Evolutionary conservation across 345 rosid species (phyloP).

Genomic region (Hibiscus syriacus): DNA sequence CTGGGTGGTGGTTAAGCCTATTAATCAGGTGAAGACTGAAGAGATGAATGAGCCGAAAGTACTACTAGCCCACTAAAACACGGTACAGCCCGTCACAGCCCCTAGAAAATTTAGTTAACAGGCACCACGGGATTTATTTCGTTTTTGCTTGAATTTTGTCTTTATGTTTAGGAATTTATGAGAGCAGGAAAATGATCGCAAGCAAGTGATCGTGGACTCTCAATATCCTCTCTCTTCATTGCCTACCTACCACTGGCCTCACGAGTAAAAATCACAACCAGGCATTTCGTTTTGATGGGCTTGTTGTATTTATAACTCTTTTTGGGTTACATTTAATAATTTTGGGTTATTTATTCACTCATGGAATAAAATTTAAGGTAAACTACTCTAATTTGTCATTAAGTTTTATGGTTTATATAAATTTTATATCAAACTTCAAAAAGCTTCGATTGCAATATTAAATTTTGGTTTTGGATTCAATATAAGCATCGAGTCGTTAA

Average conservation of each 20-base stretch:
- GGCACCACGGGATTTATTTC: neutral
- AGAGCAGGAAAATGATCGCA: neutral
- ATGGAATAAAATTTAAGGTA: too few relatives aligned
- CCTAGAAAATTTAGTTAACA: neutral
- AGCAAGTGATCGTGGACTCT: neutral
- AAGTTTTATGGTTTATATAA: too few relatives aligned
- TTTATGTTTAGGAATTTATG: neutral
- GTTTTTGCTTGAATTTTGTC: neutral
- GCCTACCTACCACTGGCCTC: neutral
- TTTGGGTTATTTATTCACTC: too few relatives aligned
- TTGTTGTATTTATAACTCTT: too few relatives aligned
- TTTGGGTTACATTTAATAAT: too few relatives aligned
- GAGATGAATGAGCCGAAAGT: neutral
- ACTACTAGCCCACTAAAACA: neutral
- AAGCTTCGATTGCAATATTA: too few relatives aligned
- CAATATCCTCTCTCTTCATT: neutral
- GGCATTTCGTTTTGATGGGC: neutral
- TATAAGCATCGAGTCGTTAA: too few relatives aligned
- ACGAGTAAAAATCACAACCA: neutral
- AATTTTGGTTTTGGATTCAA: too few relatives aligned
- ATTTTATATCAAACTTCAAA: too few relatives aligned
- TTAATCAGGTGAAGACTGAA: neutral
- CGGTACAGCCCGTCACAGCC: neutral
- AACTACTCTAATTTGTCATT: too few relatives aligned
- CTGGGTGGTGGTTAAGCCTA: neutral